Percentiles rank a stretch among this genome's conserved stretches.
Evolutionary conservation across 2,329 filamentous ascomycete genomes (phyloP).

Genomic region (Phaeosphaeria sp.): DNA sequence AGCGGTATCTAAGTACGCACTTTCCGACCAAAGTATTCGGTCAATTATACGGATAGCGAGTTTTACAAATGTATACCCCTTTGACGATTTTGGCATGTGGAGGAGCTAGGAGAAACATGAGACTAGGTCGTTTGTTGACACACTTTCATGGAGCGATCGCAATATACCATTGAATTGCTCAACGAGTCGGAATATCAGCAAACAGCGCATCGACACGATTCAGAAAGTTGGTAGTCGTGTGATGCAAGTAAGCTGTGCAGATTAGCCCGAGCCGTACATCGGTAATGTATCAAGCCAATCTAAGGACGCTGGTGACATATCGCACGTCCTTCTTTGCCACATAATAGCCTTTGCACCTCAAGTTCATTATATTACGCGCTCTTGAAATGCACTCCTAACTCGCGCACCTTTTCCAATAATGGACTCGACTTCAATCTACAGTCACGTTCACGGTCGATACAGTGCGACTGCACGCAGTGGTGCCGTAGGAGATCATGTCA

Average conservation of each 20-base stretch:
- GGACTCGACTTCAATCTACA: conserved; percentile 13
- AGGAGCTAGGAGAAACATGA: too few relatives aligned
- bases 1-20: conserved; percentile 30
- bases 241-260: background rate
- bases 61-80: too few relatives aligned
- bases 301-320: background rate
- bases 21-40: too few relatives aligned
- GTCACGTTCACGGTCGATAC: conserved; percentile 17
- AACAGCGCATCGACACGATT: too few relatives aligned
- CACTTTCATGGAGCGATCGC: too few relatives aligned
- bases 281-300: background rate
- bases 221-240: too few relatives aligned
- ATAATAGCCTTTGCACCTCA: background rate
- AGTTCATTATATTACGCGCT: background rate
- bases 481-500: conserved; percentile 2
- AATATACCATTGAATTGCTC: too few relatives aligned
- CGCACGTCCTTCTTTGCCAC: background rate
- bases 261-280: background rate
- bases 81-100: too few relatives aligned
- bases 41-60: too few relatives aligned
- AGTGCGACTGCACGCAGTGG: conserved; percentile 13
- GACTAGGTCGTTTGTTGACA: too few relatives aligned
- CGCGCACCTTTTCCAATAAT: background rate
- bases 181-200: too few relatives aligned
- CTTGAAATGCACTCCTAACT: background rate